Conservation (phyloP, 805 yeast species). For the Cyberlindnera sargentensis region DNA sequence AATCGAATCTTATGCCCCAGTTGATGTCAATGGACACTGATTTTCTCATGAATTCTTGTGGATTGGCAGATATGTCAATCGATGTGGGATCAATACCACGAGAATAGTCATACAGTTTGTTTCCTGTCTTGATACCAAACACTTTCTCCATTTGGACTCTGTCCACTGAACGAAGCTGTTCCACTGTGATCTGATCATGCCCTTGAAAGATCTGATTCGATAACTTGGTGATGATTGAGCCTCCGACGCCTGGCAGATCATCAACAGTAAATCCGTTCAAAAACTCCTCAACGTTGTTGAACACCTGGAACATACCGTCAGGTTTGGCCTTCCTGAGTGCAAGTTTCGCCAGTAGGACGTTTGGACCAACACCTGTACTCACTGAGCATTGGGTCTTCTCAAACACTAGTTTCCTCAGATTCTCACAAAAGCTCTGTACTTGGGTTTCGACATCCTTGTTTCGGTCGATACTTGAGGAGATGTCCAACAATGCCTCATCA, state of each 20-base stretch:
- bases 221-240: constrained; percentile 41
- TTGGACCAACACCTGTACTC: constrained; percentile 72
- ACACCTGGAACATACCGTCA: constrained; percentile 45
- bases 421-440: constrained; percentile 23
- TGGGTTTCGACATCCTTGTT: constrained; percentile 17
- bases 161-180: constrained; percentile 31
- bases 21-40: constrained; percentile 84
- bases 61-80: constrained; percentile 43
- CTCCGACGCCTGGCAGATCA: constrained; percentile 61
- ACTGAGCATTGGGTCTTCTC: constrained; percentile 52
- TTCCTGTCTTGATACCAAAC: constrained; percentile 69
- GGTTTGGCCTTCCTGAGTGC: constrained; percentile 78
- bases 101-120: constrained; percentile 49
- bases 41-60: constrained; percentile 52
- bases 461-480: constrained; percentile 30
- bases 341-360: constrained; percentile 71
- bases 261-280: constrained; percentile 22
- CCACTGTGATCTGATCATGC: constrained; percentile 21
- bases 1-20: constrained; percentile 79
- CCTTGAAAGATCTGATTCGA: constrained; percentile 22
- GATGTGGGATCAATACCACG: constrained; percentile 63
- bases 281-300: constrained; percentile 28
- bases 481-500: constrained; percentile 84
- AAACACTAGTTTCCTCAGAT: constrained; percentile 32
- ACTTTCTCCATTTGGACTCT: constrained; percentile 32